Conservation (phyloP, 805 yeast species). For the Starmerella vaccinii region DNA sequence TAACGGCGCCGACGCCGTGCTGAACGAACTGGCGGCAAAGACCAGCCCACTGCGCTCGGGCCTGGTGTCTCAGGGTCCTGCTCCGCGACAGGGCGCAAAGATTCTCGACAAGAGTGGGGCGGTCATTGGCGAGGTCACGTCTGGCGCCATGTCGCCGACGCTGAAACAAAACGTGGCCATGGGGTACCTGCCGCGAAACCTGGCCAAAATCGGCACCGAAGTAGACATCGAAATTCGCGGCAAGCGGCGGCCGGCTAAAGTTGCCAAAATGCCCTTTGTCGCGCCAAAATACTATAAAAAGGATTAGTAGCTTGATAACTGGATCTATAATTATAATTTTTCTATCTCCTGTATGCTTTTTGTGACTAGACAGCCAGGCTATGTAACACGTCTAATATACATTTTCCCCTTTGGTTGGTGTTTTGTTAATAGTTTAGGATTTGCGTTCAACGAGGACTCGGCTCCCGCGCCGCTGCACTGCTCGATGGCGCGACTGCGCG, state of each 20-base stretch:
- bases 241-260: constrained; percentile 61
- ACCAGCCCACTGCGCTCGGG: constrained; percentile 62
- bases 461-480: no score
- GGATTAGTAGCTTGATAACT: not conserved
- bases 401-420: no score
- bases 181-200: constrained; percentile 67
- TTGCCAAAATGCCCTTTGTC: constrained; percentile 81
- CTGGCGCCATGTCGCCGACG: constrained; percentile 59
- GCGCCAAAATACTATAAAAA: constrained; percentile 51
- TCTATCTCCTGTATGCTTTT: not conserved
- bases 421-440: no score
- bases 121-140: constrained; percentile 50
- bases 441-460: no score
- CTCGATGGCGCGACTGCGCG: no score
- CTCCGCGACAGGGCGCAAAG: constrained; percentile 75
- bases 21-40: constrained; percentile 62
- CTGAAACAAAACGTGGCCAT: constrained; percentile 78
- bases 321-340: not conserved
- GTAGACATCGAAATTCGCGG: constrained; percentile 73
- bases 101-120: constrained; percentile 48
- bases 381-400: no score
- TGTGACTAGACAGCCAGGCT: no score
- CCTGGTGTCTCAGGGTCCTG: constrained; percentile 63
- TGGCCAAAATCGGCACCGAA: constrained; percentile 62
- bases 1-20: constrained; percentile 66